Conservation (phyloP, 78 protist genomes). For the Chrysochromulina parva region DNA sequence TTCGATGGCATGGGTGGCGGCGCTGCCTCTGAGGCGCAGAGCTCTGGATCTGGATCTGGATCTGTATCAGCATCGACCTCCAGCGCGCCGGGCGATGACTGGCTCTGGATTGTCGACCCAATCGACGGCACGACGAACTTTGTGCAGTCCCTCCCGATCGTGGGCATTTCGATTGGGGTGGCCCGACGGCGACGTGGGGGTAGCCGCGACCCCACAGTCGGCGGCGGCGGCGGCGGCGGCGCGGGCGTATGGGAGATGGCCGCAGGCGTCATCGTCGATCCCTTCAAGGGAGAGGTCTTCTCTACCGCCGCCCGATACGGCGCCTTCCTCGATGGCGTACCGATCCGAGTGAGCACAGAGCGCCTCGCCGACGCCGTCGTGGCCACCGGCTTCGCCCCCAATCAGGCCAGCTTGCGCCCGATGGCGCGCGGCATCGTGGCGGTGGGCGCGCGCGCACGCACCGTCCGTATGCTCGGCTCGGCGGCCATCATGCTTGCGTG, state of each 20-base stretch:
- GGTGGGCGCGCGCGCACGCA: neutral
- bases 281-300: constrained; percentile 64
- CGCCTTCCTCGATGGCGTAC: constrained; percentile 59
- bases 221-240: neutral
- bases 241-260: constrained; percentile 32
- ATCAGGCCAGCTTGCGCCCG: neutral
- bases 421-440: neutral
- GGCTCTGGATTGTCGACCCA: constrained; percentile 82
- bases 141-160: constrained; percentile 62
- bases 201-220: neutral
- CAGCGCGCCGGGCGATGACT: neutral
- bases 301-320: constrained; percentile 62
- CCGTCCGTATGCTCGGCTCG: constrained; percentile 58
- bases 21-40: neutral
- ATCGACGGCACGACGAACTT: constrained; percentile 91
- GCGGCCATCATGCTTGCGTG: constrained; percentile 72
- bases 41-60: too few species aligned
- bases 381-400: neutral
- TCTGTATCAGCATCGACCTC: too few species aligned
- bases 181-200: neutral
- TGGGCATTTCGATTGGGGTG: constrained; percentile 58
- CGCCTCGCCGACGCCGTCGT: neutral
- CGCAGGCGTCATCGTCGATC: constrained; percentile 60
- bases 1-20: neutral
- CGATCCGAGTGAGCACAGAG: neutral